Percentiles rank a stretch among this genome's conserved stretches.
Evolutionary conservation across 331 rosid genomes (phyloP).

Genomic region (Rosa hybrid): DNA sequence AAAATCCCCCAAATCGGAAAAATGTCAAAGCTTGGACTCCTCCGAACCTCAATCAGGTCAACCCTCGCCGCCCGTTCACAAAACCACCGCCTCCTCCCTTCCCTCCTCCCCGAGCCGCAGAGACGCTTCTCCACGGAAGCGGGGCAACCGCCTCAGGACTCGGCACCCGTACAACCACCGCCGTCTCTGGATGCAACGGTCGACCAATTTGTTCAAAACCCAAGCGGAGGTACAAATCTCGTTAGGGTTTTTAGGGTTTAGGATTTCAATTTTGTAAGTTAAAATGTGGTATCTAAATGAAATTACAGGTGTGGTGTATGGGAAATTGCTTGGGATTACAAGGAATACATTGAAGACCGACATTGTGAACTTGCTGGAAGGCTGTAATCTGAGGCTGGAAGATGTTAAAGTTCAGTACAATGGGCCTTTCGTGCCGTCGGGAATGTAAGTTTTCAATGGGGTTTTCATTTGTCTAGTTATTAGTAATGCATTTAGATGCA

Average conservation of each 20-base stretch:
- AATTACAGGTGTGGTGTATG: slow-evolving; percentile 52
- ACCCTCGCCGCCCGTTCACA: slow-evolving; percentile 22
- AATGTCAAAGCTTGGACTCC: slow-evolving; percentile 53
- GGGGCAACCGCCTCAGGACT: slow-evolving; percentile 24
- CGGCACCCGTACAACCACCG: slow-evolving; percentile 18
- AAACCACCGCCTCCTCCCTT: slow-evolving; percentile 34
- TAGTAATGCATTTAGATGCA: background rate
- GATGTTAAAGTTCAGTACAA: slow-evolving; percentile 73
- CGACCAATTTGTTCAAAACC: slow-evolving; percentile 33
- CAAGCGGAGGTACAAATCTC: slow-evolving; percentile 32
- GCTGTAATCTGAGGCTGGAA: slow-evolving; percentile 59
- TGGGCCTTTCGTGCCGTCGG: slow-evolving; percentile 32
- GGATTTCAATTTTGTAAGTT: too few species aligned
- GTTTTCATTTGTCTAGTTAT: background rate
- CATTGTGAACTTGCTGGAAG: slow-evolving; percentile 60
- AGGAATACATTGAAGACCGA: slow-evolving; percentile 66
- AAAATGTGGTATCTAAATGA: background rate
- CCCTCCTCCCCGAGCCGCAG: slow-evolving; percentile 25
- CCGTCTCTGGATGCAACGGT: slow-evolving; percentile 31
- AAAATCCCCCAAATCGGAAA: background rate
- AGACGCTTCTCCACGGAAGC: slow-evolving; percentile 63
- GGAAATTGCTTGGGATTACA: slow-evolving; percentile 40
- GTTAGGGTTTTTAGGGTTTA: background rate
- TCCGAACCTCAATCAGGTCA: slow-evolving; percentile 53
- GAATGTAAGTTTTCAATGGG: slow-evolving; percentile 44